Evolutionary conservation across 495 filamentous ascomycete genomes (phyloP).

Genomic region (Neurospora sp.): DNA sequence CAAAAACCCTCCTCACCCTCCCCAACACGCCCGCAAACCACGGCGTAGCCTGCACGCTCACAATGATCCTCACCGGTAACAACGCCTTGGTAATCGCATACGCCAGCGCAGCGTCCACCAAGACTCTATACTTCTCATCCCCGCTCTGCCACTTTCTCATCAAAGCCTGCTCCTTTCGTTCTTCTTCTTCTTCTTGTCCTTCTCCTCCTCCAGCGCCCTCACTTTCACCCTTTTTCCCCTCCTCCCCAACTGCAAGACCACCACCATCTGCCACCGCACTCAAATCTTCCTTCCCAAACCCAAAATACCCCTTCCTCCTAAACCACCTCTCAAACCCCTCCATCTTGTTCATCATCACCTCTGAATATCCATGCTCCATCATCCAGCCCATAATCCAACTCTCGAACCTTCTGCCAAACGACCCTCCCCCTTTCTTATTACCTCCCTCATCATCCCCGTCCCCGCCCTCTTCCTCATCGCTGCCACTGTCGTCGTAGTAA

Average conservation of each 20-base stretch:
- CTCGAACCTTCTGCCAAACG: not conserved
- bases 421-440: too few relatives aligned
- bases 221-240: slow-evolving; percentile 7
- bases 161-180: slow-evolving; percentile 2
- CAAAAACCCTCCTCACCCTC: not conserved
- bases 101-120: slow-evolving; percentile 69
- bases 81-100: slow-evolving; percentile 82
- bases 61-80: slow-evolving; percentile 61
- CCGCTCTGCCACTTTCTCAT: slow-evolving; percentile 16
- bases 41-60: slow-evolving; percentile 81
- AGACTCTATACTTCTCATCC: slow-evolving; percentile 41
- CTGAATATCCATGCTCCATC: slow-evolving; percentile 18
- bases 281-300: slow-evolving; percentile 22
- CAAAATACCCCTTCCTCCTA: slow-evolving; percentile 38
- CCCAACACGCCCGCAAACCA: slow-evolving; percentile 72
- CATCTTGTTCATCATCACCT: slow-evolving; percentile 34
- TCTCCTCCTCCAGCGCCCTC: not conserved
- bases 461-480: not conserved
- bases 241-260: slow-evolving; percentile 1
- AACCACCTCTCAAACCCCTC: slow-evolving; percentile 36
- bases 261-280: not conserved
- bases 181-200: not conserved
- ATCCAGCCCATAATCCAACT: slow-evolving; percentile 29
- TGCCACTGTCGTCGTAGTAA: slow-evolving; percentile 37
- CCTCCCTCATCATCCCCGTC: too few relatives aligned